phyloP scores from a whole-genome alignment of 495 filamentous ascomycete genomes.

The Aspergillus kassunensis region DNA sequence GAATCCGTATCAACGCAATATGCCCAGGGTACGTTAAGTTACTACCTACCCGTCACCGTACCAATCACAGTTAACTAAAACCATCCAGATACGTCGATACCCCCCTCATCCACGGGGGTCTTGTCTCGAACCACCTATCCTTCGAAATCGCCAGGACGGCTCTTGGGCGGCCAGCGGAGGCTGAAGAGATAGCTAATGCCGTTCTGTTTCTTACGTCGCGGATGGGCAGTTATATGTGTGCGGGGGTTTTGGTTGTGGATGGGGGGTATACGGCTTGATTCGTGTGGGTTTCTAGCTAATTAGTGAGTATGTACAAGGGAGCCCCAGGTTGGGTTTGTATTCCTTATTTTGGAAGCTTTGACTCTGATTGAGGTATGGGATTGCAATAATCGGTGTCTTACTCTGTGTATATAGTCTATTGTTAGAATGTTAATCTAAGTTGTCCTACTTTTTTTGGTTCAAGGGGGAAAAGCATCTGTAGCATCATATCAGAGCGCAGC shows the following conservation, averaged over 20 bases:
- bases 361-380: no score
- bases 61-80: neutral
- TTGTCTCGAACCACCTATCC: neutral
- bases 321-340: no score
- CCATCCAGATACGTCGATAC: constrained; percentile 16
- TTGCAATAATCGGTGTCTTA: no score
- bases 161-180: neutral
- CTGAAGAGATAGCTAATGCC: constrained; percentile 5
- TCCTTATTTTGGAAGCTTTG: no score
- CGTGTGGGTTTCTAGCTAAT: neutral
- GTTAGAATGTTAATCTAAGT: no score
- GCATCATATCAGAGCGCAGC: no score
- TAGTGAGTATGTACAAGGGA: no score
- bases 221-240: constrained; percentile 10
- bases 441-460: no score
- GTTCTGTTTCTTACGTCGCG: constrained; percentile 3
- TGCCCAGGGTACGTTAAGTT: constrained; percentile 37
- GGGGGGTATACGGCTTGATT: constrained; percentile 1
- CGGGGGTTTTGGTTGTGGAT: constrained; percentile 2
- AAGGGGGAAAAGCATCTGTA: no score
- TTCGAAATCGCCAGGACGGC: constrained; percentile 10
- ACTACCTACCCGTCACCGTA: neutral
- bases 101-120: constrained; percentile 14
- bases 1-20: constrained; percentile 49
- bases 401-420: no score